phyloP scores from a whole-genome alignment of 2,329 filamentous ascomycete genomes.

The Ascochyta viciae-villosae region DNA sequence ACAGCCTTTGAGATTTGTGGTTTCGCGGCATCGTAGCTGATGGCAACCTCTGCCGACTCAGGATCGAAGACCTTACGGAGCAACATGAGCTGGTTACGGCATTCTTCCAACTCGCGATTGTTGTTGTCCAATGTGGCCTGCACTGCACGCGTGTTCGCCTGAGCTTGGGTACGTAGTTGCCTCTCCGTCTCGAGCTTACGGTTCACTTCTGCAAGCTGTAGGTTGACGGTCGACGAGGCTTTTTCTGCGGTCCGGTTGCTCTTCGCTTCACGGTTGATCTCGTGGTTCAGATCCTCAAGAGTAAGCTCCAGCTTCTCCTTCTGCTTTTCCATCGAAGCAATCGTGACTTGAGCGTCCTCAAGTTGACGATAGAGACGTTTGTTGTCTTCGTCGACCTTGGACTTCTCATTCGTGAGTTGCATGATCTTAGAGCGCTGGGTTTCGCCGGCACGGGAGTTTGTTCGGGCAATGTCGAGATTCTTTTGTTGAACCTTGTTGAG shows the following conservation, averaged over 20 bases:
- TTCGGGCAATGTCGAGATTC: conserved; percentile 92
- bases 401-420: conserved; percentile 82
- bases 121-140: conserved; percentile 80
- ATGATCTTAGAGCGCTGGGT: conserved; percentile 78
- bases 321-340: conserved; percentile 89
- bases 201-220: conserved; percentile 88
- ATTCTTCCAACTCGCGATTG: conserved; percentile 80
- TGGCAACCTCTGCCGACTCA: conserved; percentile 69
- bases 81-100: conserved; percentile 79
- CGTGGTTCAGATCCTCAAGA: conserved; percentile 90
- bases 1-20: conserved; percentile 71
- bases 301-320: conserved; percentile 89
- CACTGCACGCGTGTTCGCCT: conserved; percentile 81
- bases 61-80: conserved; percentile 90
- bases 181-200: conserved; percentile 89
- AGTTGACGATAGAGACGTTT: conserved; percentile 82
- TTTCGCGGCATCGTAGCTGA: conserved; percentile 72
- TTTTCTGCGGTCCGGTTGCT: conserved; percentile 90
- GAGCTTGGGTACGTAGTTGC: conserved; percentile 83
- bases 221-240: conserved; percentile 76
- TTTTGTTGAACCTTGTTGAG: conserved; percentile 98
- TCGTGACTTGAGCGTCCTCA: conserved; percentile 81
- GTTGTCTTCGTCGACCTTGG: conserved; percentile 81
- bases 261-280: conserved; percentile 89
- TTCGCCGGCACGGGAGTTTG: conserved; percentile 84